Base-by-base conservation (phyloP, 805 yeast species). In the Wickerhamiella vanderwaltii region DNA sequence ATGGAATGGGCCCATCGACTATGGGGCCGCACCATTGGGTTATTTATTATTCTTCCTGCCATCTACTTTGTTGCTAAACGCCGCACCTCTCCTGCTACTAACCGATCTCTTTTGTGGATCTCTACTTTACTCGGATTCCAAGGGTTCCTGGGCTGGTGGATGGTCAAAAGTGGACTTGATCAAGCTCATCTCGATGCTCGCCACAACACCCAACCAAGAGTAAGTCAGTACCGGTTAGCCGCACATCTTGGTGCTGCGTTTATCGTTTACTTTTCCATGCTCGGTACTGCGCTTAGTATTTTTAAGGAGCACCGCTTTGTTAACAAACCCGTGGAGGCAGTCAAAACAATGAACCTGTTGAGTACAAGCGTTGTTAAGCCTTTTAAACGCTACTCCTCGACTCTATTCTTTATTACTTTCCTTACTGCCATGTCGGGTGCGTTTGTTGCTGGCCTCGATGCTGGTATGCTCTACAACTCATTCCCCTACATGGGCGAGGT, bases 131-230 rank as follows among this genome's bases (percentile, higher is more conserved):
- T 91, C 44, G 99, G 95, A 9, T 64, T 91, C 36, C 98, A 91
- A 66, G 98, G 98, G 41, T 81, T 79, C 41, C 79, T 91, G 50
- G 98, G 98, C 24, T 91, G 98, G 98, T 91, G 99, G 99, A 91
- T 91, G 98, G 98, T 91, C 40, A 77, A 82, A 54, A 84, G 95
- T 7, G 98, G 98, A 23, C 69, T 91, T 43, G 94, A 86, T 57
- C 80, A 79, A 54, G 71, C 78, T 33, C 79, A 79, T 55, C 65
- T 91, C 36, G 72, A 71, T 17, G 86, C 79, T 49, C 54, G 56
- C 23, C 72, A 95, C 58, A 80, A 73, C 35, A 77, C 94, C 1
- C 93, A 88, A 57, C 98, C 98, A n/a, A 85, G 98, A 0, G 98
- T 91, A 2, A 83, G 95, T 4, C 97, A 84, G 56, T 91, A 91